A percentile compares a stretch with the other conserved stretches of the same genome.
phyloP scores from a whole-genome alignment of 2,329 filamentous ascomycete species.

The Xylariaceae sp. region DNA sequence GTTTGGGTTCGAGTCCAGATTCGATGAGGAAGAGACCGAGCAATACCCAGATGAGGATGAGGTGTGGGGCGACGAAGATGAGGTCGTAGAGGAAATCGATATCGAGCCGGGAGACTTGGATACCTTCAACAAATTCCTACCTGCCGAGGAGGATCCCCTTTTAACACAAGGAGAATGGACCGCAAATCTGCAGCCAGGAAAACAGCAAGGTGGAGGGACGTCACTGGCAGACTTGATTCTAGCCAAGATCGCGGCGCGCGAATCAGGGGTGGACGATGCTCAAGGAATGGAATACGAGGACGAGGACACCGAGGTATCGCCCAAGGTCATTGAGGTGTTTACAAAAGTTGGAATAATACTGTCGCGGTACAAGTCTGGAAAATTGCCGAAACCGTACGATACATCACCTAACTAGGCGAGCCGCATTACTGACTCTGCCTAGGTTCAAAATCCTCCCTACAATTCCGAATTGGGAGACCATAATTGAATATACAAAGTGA shows the following conservation, averaged over 20 bases:
- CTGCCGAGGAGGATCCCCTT: conserved; percentile 65
- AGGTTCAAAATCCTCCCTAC: neutral
- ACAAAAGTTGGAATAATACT: conserved; percentile 72
- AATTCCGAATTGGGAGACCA: neutral
- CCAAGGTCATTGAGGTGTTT: conserved; percentile 91
- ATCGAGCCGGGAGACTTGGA: conserved; percentile 86
- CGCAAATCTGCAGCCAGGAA: conserved; percentile 37
- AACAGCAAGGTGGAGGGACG: conserved; percentile 52
- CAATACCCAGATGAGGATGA: conserved; percentile 51
- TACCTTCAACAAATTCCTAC: conserved; percentile 87
- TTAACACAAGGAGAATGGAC: conserved; percentile 60
- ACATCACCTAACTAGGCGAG: conserved; percentile 81
- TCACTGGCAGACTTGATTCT: conserved; percentile 92
- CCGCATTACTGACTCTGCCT: conserved; percentile 35
- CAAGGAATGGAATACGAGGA: conserved; percentile 58
- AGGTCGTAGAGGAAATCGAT: conserved; percentile 66
- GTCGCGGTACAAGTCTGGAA: conserved; percentile 92
- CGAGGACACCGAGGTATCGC: conserved; percentile 80
- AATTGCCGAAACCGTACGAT: conserved; percentile 95
- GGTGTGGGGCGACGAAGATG: conserved; percentile 71
- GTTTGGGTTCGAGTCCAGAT: conserved; percentile 77
- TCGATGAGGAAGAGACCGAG: conserved; percentile 58
- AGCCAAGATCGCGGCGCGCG: conserved; percentile 88
- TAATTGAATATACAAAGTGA: neutral
- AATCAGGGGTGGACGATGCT: conserved; percentile 56